Conservation (phyloP, 148 eudicot genomes). For the Camellia granthamiana region DNA sequence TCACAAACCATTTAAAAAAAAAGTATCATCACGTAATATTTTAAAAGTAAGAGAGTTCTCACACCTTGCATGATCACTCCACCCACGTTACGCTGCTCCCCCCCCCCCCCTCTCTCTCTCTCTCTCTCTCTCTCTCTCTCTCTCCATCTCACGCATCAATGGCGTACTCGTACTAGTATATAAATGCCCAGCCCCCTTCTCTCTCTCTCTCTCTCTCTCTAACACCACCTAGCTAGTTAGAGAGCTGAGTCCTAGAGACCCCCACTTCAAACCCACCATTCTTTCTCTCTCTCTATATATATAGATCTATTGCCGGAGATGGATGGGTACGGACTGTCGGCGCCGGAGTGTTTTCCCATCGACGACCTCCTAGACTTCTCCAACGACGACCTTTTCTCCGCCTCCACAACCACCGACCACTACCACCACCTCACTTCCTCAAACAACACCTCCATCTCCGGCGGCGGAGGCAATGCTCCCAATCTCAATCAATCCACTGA, state of each 20-base stretch:
- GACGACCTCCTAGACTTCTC: constrained; percentile 30
- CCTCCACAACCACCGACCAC: constrained; percentile 5
- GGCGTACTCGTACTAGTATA: not conserved
- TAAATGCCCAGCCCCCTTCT: not conserved
- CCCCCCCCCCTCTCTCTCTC: too few relatives aligned
- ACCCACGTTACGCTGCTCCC: constrained; percentile 14
- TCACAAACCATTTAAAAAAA: too few relatives aligned
- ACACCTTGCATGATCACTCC: constrained; percentile 28
- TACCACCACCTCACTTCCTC: constrained; percentile 6
- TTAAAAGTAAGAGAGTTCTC: not conserved
- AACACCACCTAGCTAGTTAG: not conserved
- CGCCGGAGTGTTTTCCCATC: constrained; percentile 19
- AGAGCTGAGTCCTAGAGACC: not conserved
- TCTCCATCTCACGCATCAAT: too few relatives aligned
- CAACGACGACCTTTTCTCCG: constrained; percentile 13
- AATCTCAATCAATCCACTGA: constrained; percentile 12
- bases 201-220: constrained; percentile 11
- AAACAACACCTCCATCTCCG: not conserved
- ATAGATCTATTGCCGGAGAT: not conserved
- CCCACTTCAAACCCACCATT: not conserved
- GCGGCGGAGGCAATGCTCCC: constrained; percentile 8
- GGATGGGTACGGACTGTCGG: constrained; percentile 24
- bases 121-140: too few relatives aligned
- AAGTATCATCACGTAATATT: too few relatives aligned
- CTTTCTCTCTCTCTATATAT: not conserved